phyloP scores from a whole-genome alignment of 441 rosid genomes.

The Euphorbia celastroides region DNA sequence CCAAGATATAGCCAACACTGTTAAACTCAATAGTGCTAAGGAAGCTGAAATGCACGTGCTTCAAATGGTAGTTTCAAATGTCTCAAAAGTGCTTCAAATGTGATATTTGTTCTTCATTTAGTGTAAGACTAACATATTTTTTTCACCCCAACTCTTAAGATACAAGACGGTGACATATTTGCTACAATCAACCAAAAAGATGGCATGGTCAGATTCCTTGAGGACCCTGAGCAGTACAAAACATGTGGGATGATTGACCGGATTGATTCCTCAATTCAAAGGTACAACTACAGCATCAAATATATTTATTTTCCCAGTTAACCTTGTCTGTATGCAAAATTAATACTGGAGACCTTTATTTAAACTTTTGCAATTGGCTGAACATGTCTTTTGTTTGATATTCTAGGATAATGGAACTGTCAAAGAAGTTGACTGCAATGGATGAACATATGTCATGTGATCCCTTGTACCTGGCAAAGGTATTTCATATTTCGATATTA shows the following conservation, averaged over 20 bases:
- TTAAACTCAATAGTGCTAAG: conserved; percentile 68
- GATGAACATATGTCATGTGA: conserved; percentile 77
- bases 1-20: conserved; percentile 89
- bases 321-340: neutral
- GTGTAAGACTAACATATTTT: neutral
- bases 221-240: conserved; percentile 97
- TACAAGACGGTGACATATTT: conserved; percentile 93
- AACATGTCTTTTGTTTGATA: too few species aligned
- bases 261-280: conserved; percentile 85
- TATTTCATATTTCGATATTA: conserved; percentile 8
- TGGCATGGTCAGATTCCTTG: conserved; percentile 96
- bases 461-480: conserved; percentile 78
- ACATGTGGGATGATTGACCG: conserved; percentile 78
- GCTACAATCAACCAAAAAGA: conserved; percentile 96
- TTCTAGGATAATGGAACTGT: conserved; percentile 77
- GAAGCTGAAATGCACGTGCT: conserved; percentile 99
- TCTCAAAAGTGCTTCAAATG: neutral
- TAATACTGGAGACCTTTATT: neutral
- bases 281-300: conserved; percentile 33
- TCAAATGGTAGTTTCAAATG: conserved; percentile 65
- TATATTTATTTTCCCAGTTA: too few species aligned
- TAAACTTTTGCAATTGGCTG: too few species aligned
- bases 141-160: conserved; percentile 41
- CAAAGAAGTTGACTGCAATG: conserved; percentile 74
- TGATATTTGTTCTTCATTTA: neutral